Evolutionary conservation across 192 early-diverging fungal genomes (phyloP), one percentile per base, ranked within the genome.

Genomic region (Dispira parvispora): DNA sequence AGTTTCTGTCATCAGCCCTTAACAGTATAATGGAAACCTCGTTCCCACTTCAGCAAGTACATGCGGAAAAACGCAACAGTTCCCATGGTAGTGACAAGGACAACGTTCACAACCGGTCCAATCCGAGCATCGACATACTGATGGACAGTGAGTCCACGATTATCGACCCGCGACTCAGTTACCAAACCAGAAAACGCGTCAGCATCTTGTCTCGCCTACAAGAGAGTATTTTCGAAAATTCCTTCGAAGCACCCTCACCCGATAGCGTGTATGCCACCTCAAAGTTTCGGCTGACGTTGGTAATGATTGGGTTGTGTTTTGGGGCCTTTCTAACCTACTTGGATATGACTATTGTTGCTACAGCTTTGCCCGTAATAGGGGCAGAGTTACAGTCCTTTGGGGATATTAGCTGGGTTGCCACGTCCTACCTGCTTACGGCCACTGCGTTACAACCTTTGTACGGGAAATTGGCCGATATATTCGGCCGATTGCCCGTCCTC

Each of bases 331-430:
- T 91, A 27, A 82, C 82, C 0, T 78, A 82, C 18, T 67, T 88
- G 10, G 90, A 92, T 63, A 84, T 84, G 61, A 92, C 88, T 0
- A 88, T 97, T 54, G 79, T 97, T 38, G 77, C 85, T 6, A 90
- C 89, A 0, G 79, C 86, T 2, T 75, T 89, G 45, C 73, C 80
- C 14, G 71, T 65, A 0, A 92, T 97, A 62, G 80, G 82, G 16
- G 65, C 72, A 27, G 83, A 91, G 32, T 87, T 95, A 46, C 63
- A 75, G 8, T 72, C 79, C 11, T 72, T 85, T 26, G 77, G 76
- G 45, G 69, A 76, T 52, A 81, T 89, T 52, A 70, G 85, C 13
- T 96, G 94, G 94, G 80, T 97, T 45, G 84, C 84, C 13, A 84
- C 79, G 18, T 71, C 78, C 26, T 92, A 89, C 58, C 75, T 91